Evolutionary conservation across 164 flowering plant genomes (phyloP).

Genomic region (Tetracentron sinense): DNA sequence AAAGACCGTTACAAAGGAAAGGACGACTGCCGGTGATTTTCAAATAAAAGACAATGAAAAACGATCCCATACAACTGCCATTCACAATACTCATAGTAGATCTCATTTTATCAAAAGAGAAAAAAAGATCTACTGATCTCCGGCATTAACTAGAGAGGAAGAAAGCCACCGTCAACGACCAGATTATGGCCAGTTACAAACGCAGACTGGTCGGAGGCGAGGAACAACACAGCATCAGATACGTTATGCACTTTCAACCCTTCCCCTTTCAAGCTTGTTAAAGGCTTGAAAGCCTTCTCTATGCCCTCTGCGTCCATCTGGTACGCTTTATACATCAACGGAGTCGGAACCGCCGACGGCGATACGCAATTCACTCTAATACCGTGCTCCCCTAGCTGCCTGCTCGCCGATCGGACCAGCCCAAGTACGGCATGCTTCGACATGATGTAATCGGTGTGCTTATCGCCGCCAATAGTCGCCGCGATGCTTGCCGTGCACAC

Average conservation of each 20-base stretch:
- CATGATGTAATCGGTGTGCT: constrained; percentile 28
- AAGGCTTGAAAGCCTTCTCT: constrained; percentile 12
- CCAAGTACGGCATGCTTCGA: constrained; percentile 59
- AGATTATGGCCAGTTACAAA: too few species aligned
- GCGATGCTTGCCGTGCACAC: constrained; percentile 46
- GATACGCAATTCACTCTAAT: too few species aligned
- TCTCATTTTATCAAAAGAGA: too few species aligned
- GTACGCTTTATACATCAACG: constrained; percentile 9
- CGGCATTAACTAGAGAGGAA: too few species aligned
- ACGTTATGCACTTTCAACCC: constrained; percentile 31
- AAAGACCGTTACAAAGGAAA: too few species aligned
- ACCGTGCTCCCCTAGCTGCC: constrained; percentile 43
- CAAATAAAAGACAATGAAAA: too few species aligned
- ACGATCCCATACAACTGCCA: too few species aligned
- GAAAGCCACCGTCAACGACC: constrained; percentile 40
- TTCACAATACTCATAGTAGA: too few species aligned
- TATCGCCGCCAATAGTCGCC: constrained; percentile 13
- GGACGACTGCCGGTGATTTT: too few species aligned
- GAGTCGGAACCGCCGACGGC: constrained; percentile 39
- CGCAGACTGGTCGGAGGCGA: constrained; percentile 36
- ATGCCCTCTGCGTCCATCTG: constrained; percentile 17
- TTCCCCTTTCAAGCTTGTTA: constrained; percentile 19
- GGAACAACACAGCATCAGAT: too few species aligned
- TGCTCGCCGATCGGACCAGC: too few species aligned
- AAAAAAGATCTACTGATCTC: too few species aligned